A percentile compares a stretch with the other conserved stretches of the same genome.
These are phyloP conservation scores for Urtica urens DNA, from an alignment of 306 rosid genomes.

Conservation along the genomic window DNA sequence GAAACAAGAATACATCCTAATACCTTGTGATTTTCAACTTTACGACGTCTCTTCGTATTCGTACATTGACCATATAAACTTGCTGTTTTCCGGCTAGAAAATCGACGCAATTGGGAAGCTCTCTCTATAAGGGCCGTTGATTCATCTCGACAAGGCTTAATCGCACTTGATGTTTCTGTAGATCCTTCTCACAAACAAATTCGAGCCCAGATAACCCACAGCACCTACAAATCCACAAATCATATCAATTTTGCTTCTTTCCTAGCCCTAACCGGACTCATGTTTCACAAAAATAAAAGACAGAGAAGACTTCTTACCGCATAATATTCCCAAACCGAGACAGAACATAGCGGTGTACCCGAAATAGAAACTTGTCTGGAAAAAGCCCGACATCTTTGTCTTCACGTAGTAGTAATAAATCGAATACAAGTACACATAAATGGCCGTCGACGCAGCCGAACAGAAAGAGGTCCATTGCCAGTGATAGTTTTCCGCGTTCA, in stretches of 20 bases:
- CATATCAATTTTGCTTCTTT: too few species aligned
- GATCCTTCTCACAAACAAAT: constrained; percentile 96
- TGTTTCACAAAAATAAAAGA: not conserved
- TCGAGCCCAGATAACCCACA: constrained; percentile 92
- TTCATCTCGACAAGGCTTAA: constrained; percentile 33
- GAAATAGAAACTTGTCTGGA: constrained; percentile 97
- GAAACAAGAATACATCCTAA: constrained; percentile 45
- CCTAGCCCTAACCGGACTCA: too few species aligned
- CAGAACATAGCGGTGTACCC: constrained; percentile 99
- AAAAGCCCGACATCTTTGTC: constrained; percentile 99
- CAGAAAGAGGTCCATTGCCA: constrained; percentile 99
- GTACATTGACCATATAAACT: constrained; percentile 31
- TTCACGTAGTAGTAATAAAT: constrained; percentile 88
- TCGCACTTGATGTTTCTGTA: constrained; percentile 98
- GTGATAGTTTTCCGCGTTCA: constrained; percentile 98
- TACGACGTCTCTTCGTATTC: constrained; percentile 27
- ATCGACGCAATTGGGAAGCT: constrained; percentile 29
- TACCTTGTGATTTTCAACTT: constrained; percentile 41
- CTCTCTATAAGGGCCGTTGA: constrained; percentile 32
- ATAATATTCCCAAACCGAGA: constrained; percentile 93
- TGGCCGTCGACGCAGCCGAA: constrained; percentile 98
- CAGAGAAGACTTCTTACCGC: constrained; percentile 43
- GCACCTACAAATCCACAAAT: constrained; percentile 57
- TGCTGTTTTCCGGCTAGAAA: constrained; percentile 27
- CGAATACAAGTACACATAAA: constrained; percentile 86